Evolutionary conservation across 169 alveolate species (phyloP).

Genomic region (Plasmodium blacklocki): DNA sequence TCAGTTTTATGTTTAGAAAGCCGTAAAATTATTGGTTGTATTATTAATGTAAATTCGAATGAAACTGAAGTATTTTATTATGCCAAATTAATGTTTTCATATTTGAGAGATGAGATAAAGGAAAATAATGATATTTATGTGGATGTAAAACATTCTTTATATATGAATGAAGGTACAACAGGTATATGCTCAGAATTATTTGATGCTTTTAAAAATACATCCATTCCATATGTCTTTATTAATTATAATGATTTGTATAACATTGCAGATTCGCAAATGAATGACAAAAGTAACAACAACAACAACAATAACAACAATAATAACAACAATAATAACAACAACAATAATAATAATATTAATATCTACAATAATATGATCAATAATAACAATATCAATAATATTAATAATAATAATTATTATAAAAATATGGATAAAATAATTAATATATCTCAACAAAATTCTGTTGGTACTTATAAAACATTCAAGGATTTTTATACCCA

Average conservation of each 20-base stretch:
- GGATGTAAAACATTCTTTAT: slow-evolving; percentile 63
- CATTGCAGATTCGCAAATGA: slow-evolving; percentile 54
- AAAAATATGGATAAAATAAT: no score
- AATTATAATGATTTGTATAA: slow-evolving; percentile 59
- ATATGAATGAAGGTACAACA: slow-evolving; percentile 40
- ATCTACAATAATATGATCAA: no score
- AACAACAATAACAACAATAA: not conserved
- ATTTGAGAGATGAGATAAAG: slow-evolving; percentile 26
- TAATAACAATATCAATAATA: not conserved
- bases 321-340: not conserved
- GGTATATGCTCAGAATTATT: slow-evolving; percentile 64
- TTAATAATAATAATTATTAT: no score
- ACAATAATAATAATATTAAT: no score
- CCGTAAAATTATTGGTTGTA: slow-evolving; percentile 56
- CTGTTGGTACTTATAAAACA: not conserved
- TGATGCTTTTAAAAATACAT: slow-evolving; percentile 34
- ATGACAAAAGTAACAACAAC: not conserved
- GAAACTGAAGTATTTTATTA: slow-evolving; percentile 50
- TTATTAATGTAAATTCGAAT: slow-evolving; percentile 36
- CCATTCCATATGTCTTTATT: slow-evolving; percentile 65
- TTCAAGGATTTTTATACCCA: not conserved
- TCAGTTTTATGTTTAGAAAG: slow-evolving; percentile 63
- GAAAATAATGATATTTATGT: slow-evolving; percentile 54
- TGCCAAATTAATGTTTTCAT: slow-evolving; percentile 27
- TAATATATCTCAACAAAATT: not conserved